Evolutionary conservation across 2,329 filamentous ascomycete genomes (phyloP).

Genomic region (Malbranchea cinnamomea): DNA sequence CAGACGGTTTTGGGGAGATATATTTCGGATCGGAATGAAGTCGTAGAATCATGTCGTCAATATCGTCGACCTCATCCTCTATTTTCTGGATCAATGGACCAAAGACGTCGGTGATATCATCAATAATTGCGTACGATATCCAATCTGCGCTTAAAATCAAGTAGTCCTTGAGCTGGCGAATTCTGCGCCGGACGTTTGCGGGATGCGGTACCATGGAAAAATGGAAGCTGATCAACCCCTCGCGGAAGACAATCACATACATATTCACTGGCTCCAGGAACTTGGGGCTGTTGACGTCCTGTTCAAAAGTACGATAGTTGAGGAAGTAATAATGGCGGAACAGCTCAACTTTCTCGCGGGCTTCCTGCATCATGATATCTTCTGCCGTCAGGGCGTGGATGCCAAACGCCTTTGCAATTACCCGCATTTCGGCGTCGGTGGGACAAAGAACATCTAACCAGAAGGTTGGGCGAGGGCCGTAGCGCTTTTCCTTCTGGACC

Average conservation of each 20-base stretch:
- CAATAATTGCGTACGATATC: slow-evolving; percentile 96
- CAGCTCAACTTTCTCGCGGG: slow-evolving; percentile 92
- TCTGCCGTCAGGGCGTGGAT: slow-evolving; percentile 93
- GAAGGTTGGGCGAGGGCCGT: slow-evolving; percentile 80
- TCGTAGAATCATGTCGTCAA: slow-evolving; percentile 78
- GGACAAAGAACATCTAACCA: slow-evolving; percentile 90
- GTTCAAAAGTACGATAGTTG: slow-evolving; percentile 95
- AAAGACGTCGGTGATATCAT: slow-evolving; percentile 96
- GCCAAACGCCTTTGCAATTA: slow-evolving; percentile 79
- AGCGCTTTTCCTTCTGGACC: slow-evolving; percentile 35
- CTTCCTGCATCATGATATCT: slow-evolving; percentile 94
- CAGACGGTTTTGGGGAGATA: background rate
- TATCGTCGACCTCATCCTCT: slow-evolving; percentile 92
- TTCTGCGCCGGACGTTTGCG: slow-evolving; percentile 84
- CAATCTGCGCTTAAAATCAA: slow-evolving; percentile 86
- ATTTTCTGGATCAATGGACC: slow-evolving; percentile 82
- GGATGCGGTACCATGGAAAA: slow-evolving; percentile 93
- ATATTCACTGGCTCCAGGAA: slow-evolving; percentile 94
- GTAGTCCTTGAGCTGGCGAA: slow-evolving; percentile 88
- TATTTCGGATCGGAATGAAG: slow-evolving; percentile 50
- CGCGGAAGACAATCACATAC: slow-evolving; percentile 92
- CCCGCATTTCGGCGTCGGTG: slow-evolving; percentile 90
- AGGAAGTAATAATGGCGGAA: slow-evolving; percentile 98
- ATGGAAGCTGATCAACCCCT: slow-evolving; percentile 92
- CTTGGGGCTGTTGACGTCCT: slow-evolving; percentile 75